Base-by-base conservation (phyloP, 176 grass and related monocot species). In the Aegilops sharonensis region DNA sequence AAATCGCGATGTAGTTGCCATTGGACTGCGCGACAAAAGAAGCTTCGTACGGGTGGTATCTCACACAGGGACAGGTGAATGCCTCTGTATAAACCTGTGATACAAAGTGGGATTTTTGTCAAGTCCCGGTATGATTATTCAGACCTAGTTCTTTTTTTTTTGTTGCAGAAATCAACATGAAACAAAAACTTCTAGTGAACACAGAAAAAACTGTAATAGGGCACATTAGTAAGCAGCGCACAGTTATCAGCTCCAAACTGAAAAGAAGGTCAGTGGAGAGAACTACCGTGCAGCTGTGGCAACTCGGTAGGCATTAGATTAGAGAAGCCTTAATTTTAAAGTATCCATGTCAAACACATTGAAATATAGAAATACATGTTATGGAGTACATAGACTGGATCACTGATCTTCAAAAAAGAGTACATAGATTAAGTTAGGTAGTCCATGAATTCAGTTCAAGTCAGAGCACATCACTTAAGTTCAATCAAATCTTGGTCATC, bases 11-110 rank as follows among this genome's bases (percentile, higher is more conserved):
- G 62, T 98, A 98, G 82, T 98, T 98, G 65, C 93, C 95, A 11
- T 98, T 98, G 45, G 95, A 95, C 78, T 98, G 95, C 34, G 93
- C 93, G 63, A 95, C 91, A 89, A 98, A 98, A 31, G 81, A 90
- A 81, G 89, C 27, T 83, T 95, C 91, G 25, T 72, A 90, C 18
- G 93, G 95, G 90, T 98, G 95, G 62, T 98, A 95, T 77, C 91
- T 91, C 75, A 98, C 82, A 66, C 95, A 95, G 0, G 93, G 89
- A 59, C 95, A 98, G 72, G 95, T 93, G 78, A 92, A 98, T 23
- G 89, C 95, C 81, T 98, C 95, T 42, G 93, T 90, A 45, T 98
- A 98, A 86, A 95, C 88, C 93, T 98, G 85, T 31, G 0, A 95
- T 24, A 86, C 18, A 60, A 36, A 70, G 23, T 20, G 15, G 11